Percentiles rank a stretch among this genome's conserved stretches.
These are phyloP conservation scores for Ziziphus jujuba DNA, from an alignment of 306 rosid genomes.

Conservation along the genomic window DNA sequence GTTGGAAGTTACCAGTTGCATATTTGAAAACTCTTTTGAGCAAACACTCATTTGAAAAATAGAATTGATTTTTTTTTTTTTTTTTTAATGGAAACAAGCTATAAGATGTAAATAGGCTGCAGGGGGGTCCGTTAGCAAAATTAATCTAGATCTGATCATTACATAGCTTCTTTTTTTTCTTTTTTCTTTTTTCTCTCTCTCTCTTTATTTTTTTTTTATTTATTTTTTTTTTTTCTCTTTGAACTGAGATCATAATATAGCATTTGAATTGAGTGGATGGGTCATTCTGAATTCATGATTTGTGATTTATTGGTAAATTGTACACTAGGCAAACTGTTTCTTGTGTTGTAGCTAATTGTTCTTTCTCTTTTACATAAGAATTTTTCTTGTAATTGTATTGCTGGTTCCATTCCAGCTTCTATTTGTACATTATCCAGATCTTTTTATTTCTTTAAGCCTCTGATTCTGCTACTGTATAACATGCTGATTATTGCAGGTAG, in stretches of 20 bases:
- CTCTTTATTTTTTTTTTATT: background rate
- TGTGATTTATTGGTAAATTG: background rate
- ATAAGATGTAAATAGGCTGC: background rate
- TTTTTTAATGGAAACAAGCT: background rate
- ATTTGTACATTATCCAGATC: background rate
- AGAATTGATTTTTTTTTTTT: background rate
- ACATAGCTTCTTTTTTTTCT: background rate
- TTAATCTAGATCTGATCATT: constrained; percentile 13
- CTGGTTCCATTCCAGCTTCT: background rate
- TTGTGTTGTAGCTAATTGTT: background rate
- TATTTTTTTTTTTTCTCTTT: no score
- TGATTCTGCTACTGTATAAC: constrained; percentile 11
- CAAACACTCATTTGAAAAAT: background rate
- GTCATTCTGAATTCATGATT: background rate
- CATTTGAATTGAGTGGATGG: background rate
- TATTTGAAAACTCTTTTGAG: background rate
- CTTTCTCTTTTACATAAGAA: background rate
- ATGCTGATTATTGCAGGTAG: constrained; percentile 59
- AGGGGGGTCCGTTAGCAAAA: background rate
- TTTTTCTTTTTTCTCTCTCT: no score
- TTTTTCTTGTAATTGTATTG: background rate
- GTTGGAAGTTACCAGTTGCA: constrained; percentile 9
- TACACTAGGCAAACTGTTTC: background rate
- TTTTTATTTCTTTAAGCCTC: constrained; percentile 2
- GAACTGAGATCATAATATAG: no score